Base-by-base conservation (phyloP, 371 early-diverging fungal species). In the Mucor indicus region DNA sequence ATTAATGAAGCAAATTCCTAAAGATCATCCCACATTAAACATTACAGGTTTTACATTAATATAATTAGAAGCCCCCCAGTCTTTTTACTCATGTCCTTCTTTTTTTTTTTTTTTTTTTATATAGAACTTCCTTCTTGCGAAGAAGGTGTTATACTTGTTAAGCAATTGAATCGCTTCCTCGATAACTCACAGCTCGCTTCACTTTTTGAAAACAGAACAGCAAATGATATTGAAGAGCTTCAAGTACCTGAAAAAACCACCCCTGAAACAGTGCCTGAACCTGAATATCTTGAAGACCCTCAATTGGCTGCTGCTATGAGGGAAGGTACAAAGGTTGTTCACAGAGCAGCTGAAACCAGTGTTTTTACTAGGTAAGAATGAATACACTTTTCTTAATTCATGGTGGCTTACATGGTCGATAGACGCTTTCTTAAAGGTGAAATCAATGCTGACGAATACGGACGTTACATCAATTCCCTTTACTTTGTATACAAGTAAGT, bases 281-380 rank as follows among this genome's bases (percentile, higher is more conserved):
- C 49, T 4, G 60, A 60, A n/a, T 41, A 50, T 9, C 53, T 75
- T 3, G 67, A 71, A 30, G 65, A 75, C 27, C 75, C 75, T 36
- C 72, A 75, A 42, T 38, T 77, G 16, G 77, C 77, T 13, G 50
- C 57, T 27, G 67, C 64, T 11, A 73, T 77, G 77, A 65, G 74
- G 27, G 76, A 83, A 67, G 79, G 81, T 10, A 83, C 83, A 48
- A 79, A 75, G 57, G 72, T 51, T 44, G 69, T 78, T 21, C 83
- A 83, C 52, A 65, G 65, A 33, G 75, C 73, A 22, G 80, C 80
- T 25, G 83, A 79, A 53, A 75, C 78, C 39, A 79, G 80, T 44
- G 63, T 76, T 25, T 83, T 83, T 48, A 69, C 79, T 57, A 80
- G 71, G 83, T 75, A 60, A 42, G 10, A 8, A 3, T 22, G 27